These are phyloP conservation scores for Parathielavia appendiculata DNA, from an alignment of 495 filamentous ascomycete genomes.

Conservation along the genomic window DNA sequence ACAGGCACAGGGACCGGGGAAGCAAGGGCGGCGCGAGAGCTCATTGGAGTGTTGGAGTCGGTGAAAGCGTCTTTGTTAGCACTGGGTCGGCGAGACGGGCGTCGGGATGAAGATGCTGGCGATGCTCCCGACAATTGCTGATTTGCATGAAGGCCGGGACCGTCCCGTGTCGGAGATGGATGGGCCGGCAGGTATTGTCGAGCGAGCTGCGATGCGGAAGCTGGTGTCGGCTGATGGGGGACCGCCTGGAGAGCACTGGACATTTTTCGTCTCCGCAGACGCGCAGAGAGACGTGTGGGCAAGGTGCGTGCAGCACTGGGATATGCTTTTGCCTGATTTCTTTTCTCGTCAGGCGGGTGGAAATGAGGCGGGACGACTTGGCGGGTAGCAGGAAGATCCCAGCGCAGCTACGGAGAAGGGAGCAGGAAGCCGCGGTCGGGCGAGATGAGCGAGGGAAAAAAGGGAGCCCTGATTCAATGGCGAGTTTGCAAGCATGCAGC, in stretches of 20 bases:
- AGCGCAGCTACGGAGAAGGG: background rate
- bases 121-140: constrained; percentile 35
- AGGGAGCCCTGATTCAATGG: constrained; percentile 15
- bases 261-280: constrained; percentile 38
- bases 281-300: constrained; percentile 21
- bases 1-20: constrained; percentile 46
- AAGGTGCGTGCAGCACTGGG: constrained; percentile 9
- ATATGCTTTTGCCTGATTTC: background rate
- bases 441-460: constrained; percentile 17
- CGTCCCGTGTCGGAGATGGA: constrained; percentile 41
- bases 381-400: constrained; percentile 3
- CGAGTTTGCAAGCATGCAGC: constrained; percentile 19
- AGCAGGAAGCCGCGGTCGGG: constrained; percentile 13
- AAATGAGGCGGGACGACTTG: constrained; percentile 17
- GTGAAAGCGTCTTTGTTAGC: constrained; percentile 49
- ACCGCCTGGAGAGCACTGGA: constrained; percentile 54
- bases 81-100: constrained; percentile 49
- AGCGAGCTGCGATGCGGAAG: constrained; percentile 43
- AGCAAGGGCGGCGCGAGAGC: constrained; percentile 43
- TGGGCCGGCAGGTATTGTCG: constrained; percentile 40
- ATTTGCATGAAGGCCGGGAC: constrained; percentile 39
- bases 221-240: constrained; percentile 47
- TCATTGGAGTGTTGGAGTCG: constrained; percentile 45
- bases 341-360: background rate
- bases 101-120: constrained; percentile 38